phyloP scores from a whole-genome alignment of 2,329 filamentous ascomycete species.

The Sporothrix pseudoabietina region DNA sequence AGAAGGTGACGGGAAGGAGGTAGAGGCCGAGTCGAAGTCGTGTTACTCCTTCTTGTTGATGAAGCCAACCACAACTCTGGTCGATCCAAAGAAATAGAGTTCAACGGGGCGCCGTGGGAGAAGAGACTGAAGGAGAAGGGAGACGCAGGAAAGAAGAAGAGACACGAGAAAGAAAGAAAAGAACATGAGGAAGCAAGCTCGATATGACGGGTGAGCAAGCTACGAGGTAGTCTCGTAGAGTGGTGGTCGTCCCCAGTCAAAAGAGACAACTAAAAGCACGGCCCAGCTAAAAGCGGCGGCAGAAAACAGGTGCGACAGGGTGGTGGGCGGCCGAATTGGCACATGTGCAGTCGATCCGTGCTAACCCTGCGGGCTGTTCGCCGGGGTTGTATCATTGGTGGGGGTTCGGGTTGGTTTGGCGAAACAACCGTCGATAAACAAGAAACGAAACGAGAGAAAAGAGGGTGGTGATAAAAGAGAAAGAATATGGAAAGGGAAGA shows the following conservation, averaged over 20 bases:
- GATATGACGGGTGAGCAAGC: constrained; percentile 1
- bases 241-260: background rate
- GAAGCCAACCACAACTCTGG: too few relatives aligned
- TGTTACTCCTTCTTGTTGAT: background rate
- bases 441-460: background rate
- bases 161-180: background rate
- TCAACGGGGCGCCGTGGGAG: background rate
- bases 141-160: background rate
- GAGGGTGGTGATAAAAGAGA: background rate
- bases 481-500: background rate
- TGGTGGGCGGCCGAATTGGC: background rate
- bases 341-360: constrained; percentile 18
- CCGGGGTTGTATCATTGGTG: background rate
- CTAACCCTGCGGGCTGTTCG: background rate
- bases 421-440: constrained; percentile 16
- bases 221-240: background rate
- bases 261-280: background rate
- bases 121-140: background rate
- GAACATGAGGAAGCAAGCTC: background rate
- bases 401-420: background rate
- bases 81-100: background rate
- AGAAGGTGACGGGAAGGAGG: background rate
- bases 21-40: background rate
- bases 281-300: background rate
- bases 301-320: background rate